A percentile compares a stretch with the other conserved stretches of the same genome.
Evolutionary conservation across 2,329 filamentous ascomycete genomes (phyloP).

Genomic region (Stagonosporopsis cucurbitacearum): DNA sequence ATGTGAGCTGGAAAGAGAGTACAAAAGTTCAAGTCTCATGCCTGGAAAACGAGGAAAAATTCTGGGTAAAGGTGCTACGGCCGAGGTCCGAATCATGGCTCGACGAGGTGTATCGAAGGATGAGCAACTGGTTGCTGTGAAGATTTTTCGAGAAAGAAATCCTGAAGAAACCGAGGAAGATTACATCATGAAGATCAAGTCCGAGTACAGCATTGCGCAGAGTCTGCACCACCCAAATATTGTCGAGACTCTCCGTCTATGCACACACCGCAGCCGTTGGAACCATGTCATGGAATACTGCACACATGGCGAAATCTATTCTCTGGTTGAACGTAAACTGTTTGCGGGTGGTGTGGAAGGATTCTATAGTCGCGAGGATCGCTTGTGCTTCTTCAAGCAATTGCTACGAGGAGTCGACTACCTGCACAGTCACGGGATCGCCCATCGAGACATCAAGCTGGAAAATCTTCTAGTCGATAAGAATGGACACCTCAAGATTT

Average conservation of each 20-base stretch:
- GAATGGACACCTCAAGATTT: conserved; percentile 85
- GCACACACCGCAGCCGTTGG: conserved; percentile 75
- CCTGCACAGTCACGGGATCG: conserved; percentile 82
- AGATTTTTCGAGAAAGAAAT: conserved; percentile 81
- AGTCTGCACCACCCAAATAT: conserved; percentile 87
- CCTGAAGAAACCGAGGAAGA: conserved; percentile 73
- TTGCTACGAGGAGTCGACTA: conserved; percentile 82
- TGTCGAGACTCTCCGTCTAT: conserved; percentile 78
- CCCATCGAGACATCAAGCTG: conserved; percentile 88
- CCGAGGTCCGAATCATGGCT: conserved; percentile 80
- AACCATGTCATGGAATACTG: conserved; percentile 96
- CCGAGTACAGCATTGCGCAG: conserved; percentile 87
- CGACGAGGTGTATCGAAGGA: conserved; percentile 65
- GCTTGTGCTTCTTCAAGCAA: conserved; percentile 88
- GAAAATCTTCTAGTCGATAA: conserved; percentile 83
- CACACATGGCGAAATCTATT: conserved; percentile 79
- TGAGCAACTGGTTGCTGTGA: conserved; percentile 81
- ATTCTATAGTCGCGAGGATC: conserved; percentile 69
- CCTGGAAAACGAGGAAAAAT: conserved; percentile 75
- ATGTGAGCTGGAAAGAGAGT: conserved; percentile 72
- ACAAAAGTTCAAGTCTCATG: conserved; percentile 69
- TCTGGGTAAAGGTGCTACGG: conserved; percentile 82
- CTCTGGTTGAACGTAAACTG: conserved; percentile 68
- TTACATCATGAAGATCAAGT: conserved; percentile 89
- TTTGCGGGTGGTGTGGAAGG: conserved; percentile 60